Conservation (phyloP, 352 stramenopile genomes). For the Phytophthora colocasiae region DNA sequence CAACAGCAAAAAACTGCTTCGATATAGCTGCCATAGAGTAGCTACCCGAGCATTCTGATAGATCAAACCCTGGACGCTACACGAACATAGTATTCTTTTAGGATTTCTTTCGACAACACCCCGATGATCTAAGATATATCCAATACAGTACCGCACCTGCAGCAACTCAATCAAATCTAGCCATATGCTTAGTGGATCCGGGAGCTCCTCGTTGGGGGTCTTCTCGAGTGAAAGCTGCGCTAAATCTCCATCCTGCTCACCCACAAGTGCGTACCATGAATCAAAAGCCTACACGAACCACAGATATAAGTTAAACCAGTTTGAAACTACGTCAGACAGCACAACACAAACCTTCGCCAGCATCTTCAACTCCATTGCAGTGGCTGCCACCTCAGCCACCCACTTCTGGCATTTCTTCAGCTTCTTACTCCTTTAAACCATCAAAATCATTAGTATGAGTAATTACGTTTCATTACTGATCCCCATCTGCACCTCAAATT, state of each 20-base stretch:
- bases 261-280: conserved; percentile 79
- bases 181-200: conserved; percentile 67
- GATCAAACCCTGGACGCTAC: conserved; percentile 59
- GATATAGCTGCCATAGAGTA: conserved; percentile 49
- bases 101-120: neutral
- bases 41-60: conserved; percentile 52
- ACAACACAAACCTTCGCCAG: conserved; percentile 41
- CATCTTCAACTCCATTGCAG: conserved; percentile 60
- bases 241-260: conserved; percentile 25
- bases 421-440: conserved; percentile 63
- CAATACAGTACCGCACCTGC: conserved; percentile 50
- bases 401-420: conserved; percentile 84
- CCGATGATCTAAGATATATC: no score
- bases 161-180: conserved; percentile 76
- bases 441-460: neutral
- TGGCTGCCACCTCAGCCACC: conserved; percentile 67
- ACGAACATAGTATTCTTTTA: conserved; percentile 17
- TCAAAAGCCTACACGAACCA: conserved; percentile 63
- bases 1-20: conserved; percentile 58
- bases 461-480: no score
- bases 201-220: conserved; percentile 75
- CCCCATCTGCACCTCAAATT: conserved; percentile 58
- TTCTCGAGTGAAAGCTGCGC: conserved; percentile 51
- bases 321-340: neutral
- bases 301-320: conserved; percentile 4